Conservation (phyloP, 768 basidiomycete species). For the Leccinum broughii region DNA sequence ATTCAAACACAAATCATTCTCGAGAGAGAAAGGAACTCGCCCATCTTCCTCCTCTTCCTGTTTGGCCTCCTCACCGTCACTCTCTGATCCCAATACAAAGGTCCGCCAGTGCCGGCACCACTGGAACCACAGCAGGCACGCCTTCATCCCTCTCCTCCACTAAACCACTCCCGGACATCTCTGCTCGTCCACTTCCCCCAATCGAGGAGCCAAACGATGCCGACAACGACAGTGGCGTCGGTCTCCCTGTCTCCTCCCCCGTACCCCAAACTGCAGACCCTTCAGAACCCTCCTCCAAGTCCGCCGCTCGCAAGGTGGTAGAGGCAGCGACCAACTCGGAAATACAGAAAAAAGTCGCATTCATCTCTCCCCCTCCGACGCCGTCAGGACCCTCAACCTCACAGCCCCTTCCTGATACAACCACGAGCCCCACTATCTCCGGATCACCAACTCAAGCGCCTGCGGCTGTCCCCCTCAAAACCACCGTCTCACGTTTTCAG, state of each 20-base stretch:
- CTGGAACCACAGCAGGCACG: conserved; percentile 39
- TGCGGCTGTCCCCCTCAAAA: conserved; percentile 48
- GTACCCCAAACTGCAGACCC: conserved; percentile 23
- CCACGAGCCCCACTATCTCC: conserved; percentile 35
- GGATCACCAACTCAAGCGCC: conserved; percentile 30
- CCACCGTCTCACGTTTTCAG: conserved; percentile 76
- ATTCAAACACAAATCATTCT: conserved; percentile 20
- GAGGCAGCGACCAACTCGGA: conserved; percentile 41
- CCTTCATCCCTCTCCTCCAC: conserved; percentile 50
- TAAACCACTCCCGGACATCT: conserved; percentile 76
- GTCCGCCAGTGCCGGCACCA: conserved; percentile 30
- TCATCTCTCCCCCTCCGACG: conserved; percentile 78
- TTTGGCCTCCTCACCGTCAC: conserved; percentile 59
- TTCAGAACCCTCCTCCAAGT: conserved; percentile 28
- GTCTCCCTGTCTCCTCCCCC: conserved; percentile 36
- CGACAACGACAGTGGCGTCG: conserved; percentile 37
- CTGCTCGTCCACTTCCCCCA: conserved; percentile 47
- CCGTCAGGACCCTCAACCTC: conserved; percentile 51
- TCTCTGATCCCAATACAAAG: conserved; percentile 31
- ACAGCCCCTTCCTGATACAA: conserved; percentile 51
- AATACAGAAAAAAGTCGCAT: conserved; percentile 83
- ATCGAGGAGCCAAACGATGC: conserved; percentile 43
- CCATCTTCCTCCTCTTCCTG: conserved; percentile 57
- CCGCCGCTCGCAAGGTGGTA: conserved; percentile 39
- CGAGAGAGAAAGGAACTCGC: conserved; percentile 60